Conservation (phyloP, 1,284 basidiomycete genomes). For the Laetiporus sulphureus region DNA sequence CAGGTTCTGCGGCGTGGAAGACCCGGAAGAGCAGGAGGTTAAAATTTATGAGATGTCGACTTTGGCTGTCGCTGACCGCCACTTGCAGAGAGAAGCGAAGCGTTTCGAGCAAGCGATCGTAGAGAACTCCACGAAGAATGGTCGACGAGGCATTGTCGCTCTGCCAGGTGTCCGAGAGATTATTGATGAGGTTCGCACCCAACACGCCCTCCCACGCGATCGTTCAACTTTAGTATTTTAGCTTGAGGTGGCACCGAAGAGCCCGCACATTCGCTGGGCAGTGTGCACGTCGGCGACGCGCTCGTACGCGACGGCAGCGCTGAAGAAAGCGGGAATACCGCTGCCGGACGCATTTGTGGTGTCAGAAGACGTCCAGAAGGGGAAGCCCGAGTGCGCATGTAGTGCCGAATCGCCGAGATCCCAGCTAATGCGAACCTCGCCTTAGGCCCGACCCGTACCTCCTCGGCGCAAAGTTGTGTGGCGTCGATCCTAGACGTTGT, state of each 20-base stretch:
- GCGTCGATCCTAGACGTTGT: conserved; percentile 57
- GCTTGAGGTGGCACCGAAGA: conserved; percentile 37
- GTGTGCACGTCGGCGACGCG: conserved; percentile 66
- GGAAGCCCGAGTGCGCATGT: conserved; percentile 66
- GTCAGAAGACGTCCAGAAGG: conserved; percentile 71
- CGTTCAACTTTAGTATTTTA: conserved; percentile 16
- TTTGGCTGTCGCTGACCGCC: background rate
- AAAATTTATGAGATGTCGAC: conserved; percentile 3
- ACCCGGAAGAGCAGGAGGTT: conserved; percentile 64
- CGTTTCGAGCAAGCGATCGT: conserved; percentile 69
- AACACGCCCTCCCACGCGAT: background rate
- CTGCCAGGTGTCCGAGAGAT: conserved; percentile 56
- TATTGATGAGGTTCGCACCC: conserved; percentile 39
- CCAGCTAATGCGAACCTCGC: conserved; percentile 10
- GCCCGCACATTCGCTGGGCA: conserved; percentile 55
- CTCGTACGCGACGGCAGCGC: conserved; percentile 49
- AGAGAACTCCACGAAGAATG: conserved; percentile 43
- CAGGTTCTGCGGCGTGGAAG: conserved; percentile 62
- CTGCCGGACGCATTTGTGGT: conserved; percentile 65
- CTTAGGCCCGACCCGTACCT: conserved; percentile 81
- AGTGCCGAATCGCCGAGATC: conserved; percentile 17
- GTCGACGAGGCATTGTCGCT: conserved; percentile 49
- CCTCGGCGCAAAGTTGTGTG: conserved; percentile 58
- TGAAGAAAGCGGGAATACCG: conserved; percentile 45
- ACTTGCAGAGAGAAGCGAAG: conserved; percentile 46